Evolutionary conservation across 73 alveolate species (phyloP).

Genomic region (Vitrella brassicaformis): DNA sequence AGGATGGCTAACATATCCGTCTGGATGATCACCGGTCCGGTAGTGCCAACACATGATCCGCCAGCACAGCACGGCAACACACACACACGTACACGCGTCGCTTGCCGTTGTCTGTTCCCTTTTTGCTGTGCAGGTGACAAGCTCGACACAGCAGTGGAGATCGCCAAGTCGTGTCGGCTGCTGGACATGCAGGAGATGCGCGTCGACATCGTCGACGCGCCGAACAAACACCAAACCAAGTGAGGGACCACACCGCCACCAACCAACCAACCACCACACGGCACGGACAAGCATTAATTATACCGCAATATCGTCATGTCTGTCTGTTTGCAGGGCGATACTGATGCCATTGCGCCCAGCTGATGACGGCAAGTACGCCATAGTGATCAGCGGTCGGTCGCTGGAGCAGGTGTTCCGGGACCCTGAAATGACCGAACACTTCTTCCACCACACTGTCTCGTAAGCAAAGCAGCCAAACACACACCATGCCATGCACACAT

Average conservation of each 20-base stretch:
- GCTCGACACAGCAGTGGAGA: conserved; percentile 65
- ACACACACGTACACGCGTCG: not conserved
- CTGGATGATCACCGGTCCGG: conserved; percentile 69
- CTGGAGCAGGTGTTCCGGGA: not conserved
- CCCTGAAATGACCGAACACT: not conserved
- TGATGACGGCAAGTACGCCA: not conserved
- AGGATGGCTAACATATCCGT: conserved; percentile 64
- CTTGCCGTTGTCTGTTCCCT: not conserved
- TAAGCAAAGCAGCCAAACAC: not conserved
- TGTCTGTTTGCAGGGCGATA: too few species aligned
- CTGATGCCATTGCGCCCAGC: not conserved
- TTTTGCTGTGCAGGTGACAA: conserved; percentile 49
- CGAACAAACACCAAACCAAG: not conserved
- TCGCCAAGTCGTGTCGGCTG: conserved; percentile 57
- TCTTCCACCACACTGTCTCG: not conserved
- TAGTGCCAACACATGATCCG: not conserved
- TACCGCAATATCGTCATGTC: too few species aligned
- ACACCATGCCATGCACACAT: not conserved
- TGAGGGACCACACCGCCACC: too few species aligned
- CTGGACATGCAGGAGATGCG: conserved; percentile 44
- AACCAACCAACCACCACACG: too few species aligned
- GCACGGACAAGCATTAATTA: too few species aligned
- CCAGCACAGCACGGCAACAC: not conserved
- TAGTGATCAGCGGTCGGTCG: not conserved
- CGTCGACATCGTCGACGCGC: not conserved